Evolutionary conservation across 2,329 filamentous ascomycete species (phyloP).

Genomic region (Fusarium sp.): DNA sequence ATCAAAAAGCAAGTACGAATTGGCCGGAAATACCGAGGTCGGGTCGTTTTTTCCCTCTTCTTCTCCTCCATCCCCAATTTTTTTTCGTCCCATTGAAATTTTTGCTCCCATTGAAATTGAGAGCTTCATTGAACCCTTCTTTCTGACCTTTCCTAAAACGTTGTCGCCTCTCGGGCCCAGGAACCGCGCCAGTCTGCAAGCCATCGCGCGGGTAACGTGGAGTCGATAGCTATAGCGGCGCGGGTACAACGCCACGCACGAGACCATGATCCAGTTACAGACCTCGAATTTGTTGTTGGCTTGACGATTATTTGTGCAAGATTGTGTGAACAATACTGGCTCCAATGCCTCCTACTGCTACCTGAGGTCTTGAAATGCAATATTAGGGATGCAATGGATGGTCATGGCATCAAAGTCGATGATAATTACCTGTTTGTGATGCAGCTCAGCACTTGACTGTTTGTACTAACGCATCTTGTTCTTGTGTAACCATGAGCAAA

Average conservation of each 20-base stretch:
- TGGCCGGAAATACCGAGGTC: conserved; percentile 36
- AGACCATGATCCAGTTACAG: conserved; percentile 25
- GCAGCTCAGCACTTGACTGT: background rate
- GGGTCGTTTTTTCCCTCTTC: conserved; percentile 28
- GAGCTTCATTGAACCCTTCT: conserved; percentile 12
- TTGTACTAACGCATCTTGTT: conserved; percentile 13
- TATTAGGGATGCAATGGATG: too few species aligned
- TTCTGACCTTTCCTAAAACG: conserved; percentile 29
- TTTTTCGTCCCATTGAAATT: conserved; percentile 6
- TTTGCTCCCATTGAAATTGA: conserved; percentile 6
- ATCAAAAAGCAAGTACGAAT: conserved; percentile 31
- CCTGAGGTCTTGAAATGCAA: too few species aligned
- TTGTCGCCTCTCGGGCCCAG: conserved; percentile 22
- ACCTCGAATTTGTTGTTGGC: conserved; percentile 21
- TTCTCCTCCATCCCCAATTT: conserved; percentile 35
- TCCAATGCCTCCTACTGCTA: too few species aligned
- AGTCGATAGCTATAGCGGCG: conserved; percentile 38
- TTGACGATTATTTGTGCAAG: conserved; percentile 5
- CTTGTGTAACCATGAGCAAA: conserved; percentile 22
- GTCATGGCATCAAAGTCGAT: background rate
- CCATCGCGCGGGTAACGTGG: conserved; percentile 43
- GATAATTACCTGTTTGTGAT: background rate
- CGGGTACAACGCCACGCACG: conserved; percentile 32
- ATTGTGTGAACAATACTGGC: conserved; percentile 18
- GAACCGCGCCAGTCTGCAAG: conserved; percentile 34